phyloP scores from a whole-genome alignment of 1,139 yeast species.

The Eremothecium cymbalariae region DNA sequence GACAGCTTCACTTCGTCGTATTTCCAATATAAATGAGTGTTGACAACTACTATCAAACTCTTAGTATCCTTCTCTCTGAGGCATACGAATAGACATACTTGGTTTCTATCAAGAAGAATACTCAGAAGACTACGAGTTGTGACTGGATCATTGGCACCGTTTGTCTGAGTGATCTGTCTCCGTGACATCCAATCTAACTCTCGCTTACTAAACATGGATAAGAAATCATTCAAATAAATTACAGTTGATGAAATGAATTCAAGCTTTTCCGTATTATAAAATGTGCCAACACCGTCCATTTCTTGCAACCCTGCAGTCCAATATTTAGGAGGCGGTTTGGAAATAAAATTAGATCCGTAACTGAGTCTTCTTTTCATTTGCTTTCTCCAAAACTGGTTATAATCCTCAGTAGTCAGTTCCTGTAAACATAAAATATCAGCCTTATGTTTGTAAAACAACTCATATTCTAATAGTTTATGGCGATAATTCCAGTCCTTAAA shows the following conservation, averaged over 20 bases:
- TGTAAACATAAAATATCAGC: constrained; percentile 56
- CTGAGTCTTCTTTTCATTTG: constrained; percentile 24
- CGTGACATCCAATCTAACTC: constrained; percentile 35
- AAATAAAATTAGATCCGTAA: constrained; percentile 41
- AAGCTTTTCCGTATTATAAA: constrained; percentile 41
- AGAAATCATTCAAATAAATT: constrained; percentile 39
- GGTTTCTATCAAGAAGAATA: constrained; percentile 42
- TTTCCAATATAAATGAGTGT: constrained; percentile 58
- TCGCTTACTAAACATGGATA: constrained; percentile 33
- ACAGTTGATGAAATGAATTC: constrained; percentile 38
- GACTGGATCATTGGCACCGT: constrained; percentile 26
- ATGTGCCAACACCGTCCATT: constrained; percentile 53
- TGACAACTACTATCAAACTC: constrained; percentile 40
- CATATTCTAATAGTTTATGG: constrained; percentile 38
- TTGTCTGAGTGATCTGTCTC: constrained; percentile 28
- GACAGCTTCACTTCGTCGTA: constrained; percentile 47
- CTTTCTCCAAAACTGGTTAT: constrained; percentile 38
- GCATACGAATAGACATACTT: constrained; percentile 45
- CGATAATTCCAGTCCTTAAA: constrained; percentile 44
- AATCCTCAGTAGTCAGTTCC: constrained; percentile 47
- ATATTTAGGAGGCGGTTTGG: constrained; percentile 43
- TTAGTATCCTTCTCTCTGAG: constrained; percentile 38
- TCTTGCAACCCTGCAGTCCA: constrained; percentile 41
- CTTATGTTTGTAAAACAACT: constrained; percentile 34
- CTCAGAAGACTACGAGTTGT: constrained; percentile 22